These are phyloP conservation scores for Biscogniauxia marginata DNA, from an alignment of 2,329 filamentous ascomycete genomes.

Conservation along the genomic window DNA sequence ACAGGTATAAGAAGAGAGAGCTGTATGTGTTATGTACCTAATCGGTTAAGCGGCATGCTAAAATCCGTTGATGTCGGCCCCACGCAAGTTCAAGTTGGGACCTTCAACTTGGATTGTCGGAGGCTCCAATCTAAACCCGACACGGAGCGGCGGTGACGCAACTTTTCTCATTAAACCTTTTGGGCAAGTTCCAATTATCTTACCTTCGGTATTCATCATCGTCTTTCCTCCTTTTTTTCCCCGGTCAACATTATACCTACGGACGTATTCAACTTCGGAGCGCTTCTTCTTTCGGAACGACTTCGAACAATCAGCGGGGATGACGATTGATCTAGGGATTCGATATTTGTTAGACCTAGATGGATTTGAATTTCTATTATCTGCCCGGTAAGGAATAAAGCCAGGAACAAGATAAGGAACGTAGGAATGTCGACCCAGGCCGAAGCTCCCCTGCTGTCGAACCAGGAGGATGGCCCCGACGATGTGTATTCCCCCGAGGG, in stretches of 20 bases:
- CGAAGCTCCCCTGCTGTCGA: slow-evolving; percentile 23
- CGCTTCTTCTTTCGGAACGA: no score
- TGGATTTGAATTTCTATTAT: neutral
- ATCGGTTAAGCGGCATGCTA: no score
- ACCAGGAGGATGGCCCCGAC: slow-evolving; percentile 18
- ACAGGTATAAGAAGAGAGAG: no score
- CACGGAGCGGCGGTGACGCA: neutral
- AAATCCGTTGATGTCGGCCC: no score
- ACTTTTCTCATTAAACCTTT: neutral
- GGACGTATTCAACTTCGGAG: no score
- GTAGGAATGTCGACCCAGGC: neutral
- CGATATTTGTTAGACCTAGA: neutral
- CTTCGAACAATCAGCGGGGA: no score
- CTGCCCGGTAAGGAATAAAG: neutral
- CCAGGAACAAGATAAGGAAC: neutral
- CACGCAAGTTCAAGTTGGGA: no score
- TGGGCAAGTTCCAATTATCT: neutral
- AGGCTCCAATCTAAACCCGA: neutral
- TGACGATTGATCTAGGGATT: neutral
- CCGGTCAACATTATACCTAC: no score
- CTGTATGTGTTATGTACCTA: no score
- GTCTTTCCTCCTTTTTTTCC: neutral
- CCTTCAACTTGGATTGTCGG: neutral
- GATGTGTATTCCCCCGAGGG: slow-evolving; percentile 14
- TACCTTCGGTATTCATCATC: neutral